These are phyloP conservation scores for Silene uniflora DNA, from an alignment of 148 eudicot genomes.

Conservation along the genomic window DNA sequence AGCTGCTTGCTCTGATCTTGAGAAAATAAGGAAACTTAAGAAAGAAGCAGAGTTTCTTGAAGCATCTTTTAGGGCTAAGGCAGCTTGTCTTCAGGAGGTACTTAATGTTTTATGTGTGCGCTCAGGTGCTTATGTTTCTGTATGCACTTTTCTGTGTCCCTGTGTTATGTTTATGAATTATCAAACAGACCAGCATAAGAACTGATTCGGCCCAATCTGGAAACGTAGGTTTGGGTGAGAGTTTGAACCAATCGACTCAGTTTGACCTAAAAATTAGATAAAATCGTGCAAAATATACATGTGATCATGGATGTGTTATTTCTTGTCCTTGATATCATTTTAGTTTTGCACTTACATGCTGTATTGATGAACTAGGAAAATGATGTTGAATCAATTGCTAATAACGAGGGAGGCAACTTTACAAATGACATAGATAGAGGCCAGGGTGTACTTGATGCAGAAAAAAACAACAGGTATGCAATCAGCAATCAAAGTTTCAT, in stretches of 20 bases:
- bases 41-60: slow-evolving; percentile 99
- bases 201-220: not conserved
- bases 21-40: slow-evolving; percentile 86
- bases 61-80: slow-evolving; percentile 96
- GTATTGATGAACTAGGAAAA: slow-evolving; percentile 43
- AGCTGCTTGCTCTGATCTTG: slow-evolving; percentile 99
- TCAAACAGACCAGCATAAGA: not conserved
- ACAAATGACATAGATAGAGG: slow-evolving; percentile 32
- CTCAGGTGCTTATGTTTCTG: not conserved
- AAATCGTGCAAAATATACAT: not conserved
- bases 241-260: not conserved
- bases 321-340: not conserved
- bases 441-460: slow-evolving; percentile 26
- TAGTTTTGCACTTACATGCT: slow-evolving; percentile 18
- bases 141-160: not conserved
- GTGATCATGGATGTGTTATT: not conserved
- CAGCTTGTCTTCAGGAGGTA: slow-evolving; percentile 91
- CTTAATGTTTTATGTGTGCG: not conserved
- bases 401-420: slow-evolving; percentile 32
- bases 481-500: slow-evolving; percentile 9
- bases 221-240: no score
- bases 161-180: not conserved
- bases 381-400: slow-evolving; percentile 36
- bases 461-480: slow-evolving; percentile 44
- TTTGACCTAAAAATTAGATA: not conserved